phyloP scores from a whole-genome alignment of 2,329 filamentous ascomycete species.

The Monilinia aucupariae region DNA sequence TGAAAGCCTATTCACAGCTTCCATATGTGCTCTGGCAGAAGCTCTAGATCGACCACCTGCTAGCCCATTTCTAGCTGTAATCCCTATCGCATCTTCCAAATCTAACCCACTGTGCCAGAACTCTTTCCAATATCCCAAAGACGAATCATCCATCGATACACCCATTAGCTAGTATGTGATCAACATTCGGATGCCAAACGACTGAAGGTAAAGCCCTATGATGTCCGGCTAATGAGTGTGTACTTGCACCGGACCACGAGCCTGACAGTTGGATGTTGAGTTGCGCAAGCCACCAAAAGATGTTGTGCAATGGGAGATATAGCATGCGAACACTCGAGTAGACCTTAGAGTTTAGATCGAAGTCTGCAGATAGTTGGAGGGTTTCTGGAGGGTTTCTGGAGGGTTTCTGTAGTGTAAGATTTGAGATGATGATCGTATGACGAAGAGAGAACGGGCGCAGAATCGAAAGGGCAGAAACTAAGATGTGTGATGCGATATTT shows the following conservation, averaged over 20 bases:
- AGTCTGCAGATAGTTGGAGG: conserved; percentile 57
- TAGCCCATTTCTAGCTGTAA: conserved; percentile 43
- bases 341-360: conserved; percentile 61
- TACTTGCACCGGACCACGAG: conserved; percentile 75
- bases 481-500: conserved; percentile 70
- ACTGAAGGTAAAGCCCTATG: conserved; percentile 62
- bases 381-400: conserved; percentile 55
- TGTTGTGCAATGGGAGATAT: conserved; percentile 67
- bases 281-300: conserved; percentile 80
- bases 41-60: conserved; percentile 40
- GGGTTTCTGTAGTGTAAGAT: conserved; percentile 62
- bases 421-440: conserved; percentile 76
- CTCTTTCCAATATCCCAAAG: conserved; percentile 85
- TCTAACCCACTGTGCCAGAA: conserved; percentile 73
- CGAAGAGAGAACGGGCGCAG: conserved; percentile 68
- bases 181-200: conserved; percentile 75
- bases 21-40: conserved; percentile 65
- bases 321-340: conserved; percentile 77
- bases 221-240: conserved; percentile 66
- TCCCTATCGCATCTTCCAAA: conserved; percentile 73
- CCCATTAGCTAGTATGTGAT: conserved; percentile 76
- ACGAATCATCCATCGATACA: conserved; percentile 79
- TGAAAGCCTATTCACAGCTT: conserved; percentile 74
- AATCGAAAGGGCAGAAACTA: conserved; percentile 74
- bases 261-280: conserved; percentile 76